Conservation (phyloP, 2,329 filamentous ascomycete genomes). For the Delphinella strobiligena region DNA sequence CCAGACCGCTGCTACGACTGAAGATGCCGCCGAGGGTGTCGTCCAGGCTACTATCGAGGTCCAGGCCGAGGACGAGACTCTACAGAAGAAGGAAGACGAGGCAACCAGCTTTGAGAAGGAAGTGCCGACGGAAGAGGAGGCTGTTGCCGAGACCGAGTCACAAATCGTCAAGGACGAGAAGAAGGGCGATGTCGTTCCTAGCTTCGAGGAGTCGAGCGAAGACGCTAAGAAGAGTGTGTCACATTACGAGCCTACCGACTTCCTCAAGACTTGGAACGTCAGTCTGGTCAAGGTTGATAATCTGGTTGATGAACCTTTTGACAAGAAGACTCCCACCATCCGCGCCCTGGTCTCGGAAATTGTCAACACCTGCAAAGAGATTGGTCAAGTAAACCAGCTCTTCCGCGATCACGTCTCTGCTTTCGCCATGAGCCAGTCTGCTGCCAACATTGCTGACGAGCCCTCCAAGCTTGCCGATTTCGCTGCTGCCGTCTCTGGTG, state of each 20-base stretch:
- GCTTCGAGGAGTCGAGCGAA: slow-evolving; percentile 75
- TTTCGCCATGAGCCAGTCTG: slow-evolving; percentile 89
- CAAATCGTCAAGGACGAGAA: slow-evolving; percentile 43
- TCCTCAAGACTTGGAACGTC: slow-evolving; percentile 81
- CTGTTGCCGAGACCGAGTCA: background rate
- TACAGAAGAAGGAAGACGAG: slow-evolving; percentile 2
- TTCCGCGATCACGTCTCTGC: slow-evolving; percentile 97
- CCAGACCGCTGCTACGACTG: slow-evolving; percentile 37
- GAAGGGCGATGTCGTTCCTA: slow-evolving; percentile 89
- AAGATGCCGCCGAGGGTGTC: slow-evolving; percentile 29
- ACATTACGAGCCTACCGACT: slow-evolving; percentile 77
- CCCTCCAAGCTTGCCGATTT: slow-evolving; percentile 94
- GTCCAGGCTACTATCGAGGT: slow-evolving; percentile 39
- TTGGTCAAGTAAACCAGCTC: slow-evolving; percentile 82
- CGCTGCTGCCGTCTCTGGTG: slow-evolving; percentile 89
- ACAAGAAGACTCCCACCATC: slow-evolving; percentile 80
- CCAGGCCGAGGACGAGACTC: slow-evolving; percentile 11
- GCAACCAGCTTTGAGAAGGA: background rate
- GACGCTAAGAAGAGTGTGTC: slow-evolving; percentile 39
- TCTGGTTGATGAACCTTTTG: slow-evolving; percentile 73
- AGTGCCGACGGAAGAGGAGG: slow-evolving; percentile 3
- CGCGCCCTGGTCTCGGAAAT: slow-evolving; percentile 93
- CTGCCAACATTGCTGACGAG: slow-evolving; percentile 88
- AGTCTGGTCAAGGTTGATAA: slow-evolving; percentile 95
- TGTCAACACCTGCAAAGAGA: slow-evolving; percentile 96